These are phyloP conservation scores for Macrolepiota albuminosa DNA, from an alignment of 768 basidiomycete genomes.

Conservation along the genomic window DNA sequence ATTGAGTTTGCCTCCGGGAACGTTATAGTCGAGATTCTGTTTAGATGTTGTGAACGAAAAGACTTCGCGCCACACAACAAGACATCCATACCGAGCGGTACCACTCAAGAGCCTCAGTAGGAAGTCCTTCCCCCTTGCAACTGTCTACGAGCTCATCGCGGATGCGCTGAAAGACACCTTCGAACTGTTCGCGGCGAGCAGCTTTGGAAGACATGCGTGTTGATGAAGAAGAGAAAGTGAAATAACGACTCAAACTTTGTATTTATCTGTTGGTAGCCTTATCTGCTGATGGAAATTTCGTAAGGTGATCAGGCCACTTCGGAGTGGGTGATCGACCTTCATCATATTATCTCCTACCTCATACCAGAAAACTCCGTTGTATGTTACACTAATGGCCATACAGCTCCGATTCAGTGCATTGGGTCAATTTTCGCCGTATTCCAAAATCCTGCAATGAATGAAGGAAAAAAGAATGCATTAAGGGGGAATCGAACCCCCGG, in stretches of 20 bases:
- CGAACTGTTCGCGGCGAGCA: conserved; percentile 55
- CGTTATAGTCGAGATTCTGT: conserved; percentile 88
- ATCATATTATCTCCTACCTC: background rate
- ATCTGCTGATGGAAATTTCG: background rate
- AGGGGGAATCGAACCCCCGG: conserved; percentile 87
- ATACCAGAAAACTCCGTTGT: background rate
- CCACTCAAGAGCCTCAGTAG: conserved; percentile 81
- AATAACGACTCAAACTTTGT: background rate
- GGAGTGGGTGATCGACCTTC: background rate
- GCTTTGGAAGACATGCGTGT: conserved; percentile 19
- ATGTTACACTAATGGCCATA: too few species aligned
- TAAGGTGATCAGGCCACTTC: conserved; percentile 3
- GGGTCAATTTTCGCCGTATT: too few species aligned
- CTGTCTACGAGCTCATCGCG: conserved; percentile 74
- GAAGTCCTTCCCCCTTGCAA: conserved; percentile 70
- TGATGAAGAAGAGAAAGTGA: background rate
- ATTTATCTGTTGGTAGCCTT: conserved; percentile 4
- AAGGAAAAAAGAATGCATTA: conserved; percentile 46
- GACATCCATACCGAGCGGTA: conserved; percentile 65
- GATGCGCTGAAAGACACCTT: conserved; percentile 65
- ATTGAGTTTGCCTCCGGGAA: conserved; percentile 96
- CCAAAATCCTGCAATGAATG: too few species aligned
- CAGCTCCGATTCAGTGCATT: background rate
- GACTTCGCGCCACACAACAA: background rate
- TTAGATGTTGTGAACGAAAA: background rate